phyloP scores from a whole-genome alignment of 305 asterid genomes.

The Ilex paraguariensis region DNA sequence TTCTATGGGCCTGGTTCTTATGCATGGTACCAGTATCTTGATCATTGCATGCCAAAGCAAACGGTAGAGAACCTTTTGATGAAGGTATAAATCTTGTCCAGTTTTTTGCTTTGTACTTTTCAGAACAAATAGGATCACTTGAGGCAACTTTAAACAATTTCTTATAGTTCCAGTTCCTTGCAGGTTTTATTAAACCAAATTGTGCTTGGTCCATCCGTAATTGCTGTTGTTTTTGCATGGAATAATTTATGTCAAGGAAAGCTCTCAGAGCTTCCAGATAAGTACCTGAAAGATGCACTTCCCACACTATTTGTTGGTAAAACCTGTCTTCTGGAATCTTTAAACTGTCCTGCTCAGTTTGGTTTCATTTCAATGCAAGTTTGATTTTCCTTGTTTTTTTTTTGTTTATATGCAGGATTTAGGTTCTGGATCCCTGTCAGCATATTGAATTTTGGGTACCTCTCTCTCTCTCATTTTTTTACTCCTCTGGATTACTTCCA shows the following conservation, averaged over 20 bases:
- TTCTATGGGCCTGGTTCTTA: slow-evolving; percentile 92
- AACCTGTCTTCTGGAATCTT: not conserved
- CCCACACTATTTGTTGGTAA: slow-evolving; percentile 75
- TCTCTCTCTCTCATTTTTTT: slow-evolving; percentile 5
- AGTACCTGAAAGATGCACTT: slow-evolving; percentile 83
- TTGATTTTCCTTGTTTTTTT: not conserved
- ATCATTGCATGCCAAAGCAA: slow-evolving; percentile 69
- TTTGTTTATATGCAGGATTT: slow-evolving; percentile 37
- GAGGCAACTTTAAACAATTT: slow-evolving; percentile 5
- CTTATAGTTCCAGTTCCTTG: slow-evolving; percentile 14
- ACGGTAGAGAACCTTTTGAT: slow-evolving; percentile 45
- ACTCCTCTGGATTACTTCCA: not conserved
- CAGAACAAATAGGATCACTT: not conserved
- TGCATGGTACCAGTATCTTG: slow-evolving; percentile 85
- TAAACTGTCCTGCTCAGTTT: too few relatives aligned
- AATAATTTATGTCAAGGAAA: slow-evolving; percentile 85
- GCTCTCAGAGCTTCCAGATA: slow-evolving; percentile 84
- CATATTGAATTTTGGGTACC: slow-evolving; percentile 54
- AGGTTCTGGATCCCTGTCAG: slow-evolving; percentile 67
- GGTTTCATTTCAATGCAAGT: not conserved
- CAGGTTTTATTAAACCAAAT: slow-evolving; percentile 86
- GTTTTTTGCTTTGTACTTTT: slow-evolving; percentile 3
- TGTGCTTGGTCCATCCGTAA: slow-evolving; percentile 78
- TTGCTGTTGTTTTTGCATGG: slow-evolving; percentile 91
- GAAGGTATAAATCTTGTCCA: slow-evolving; percentile 36